A percentile compares a stretch with the other conserved stretches of the same genome.
These are phyloP conservation scores for Paecilomyces variotii DNA, from an alignment of 2,329 filamentous ascomycete species.

Conservation along the genomic window DNA sequence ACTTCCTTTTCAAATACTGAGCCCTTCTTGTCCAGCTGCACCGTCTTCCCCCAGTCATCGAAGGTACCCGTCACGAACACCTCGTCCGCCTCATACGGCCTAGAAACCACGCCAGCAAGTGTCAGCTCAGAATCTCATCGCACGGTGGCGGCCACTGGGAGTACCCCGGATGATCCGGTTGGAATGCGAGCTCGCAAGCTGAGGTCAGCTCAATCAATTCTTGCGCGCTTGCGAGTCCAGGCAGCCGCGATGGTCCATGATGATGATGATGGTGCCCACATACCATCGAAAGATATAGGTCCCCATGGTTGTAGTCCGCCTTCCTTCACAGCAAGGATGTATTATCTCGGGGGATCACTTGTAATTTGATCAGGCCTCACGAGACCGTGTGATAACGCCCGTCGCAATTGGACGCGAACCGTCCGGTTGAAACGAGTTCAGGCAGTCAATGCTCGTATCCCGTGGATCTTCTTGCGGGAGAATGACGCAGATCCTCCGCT, in stretches of 20 bases:
- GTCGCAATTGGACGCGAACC: not conserved
- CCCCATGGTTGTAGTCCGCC: conserved; percentile 16
- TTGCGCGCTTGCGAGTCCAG: not conserved
- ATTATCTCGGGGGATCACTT: not conserved
- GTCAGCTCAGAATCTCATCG: conserved; percentile 14
- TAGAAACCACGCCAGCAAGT: conserved; percentile 36
- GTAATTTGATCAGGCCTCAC: not conserved
- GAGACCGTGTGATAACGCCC: not conserved
- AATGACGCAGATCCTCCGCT: not conserved
- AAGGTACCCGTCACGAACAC: conserved; percentile 96
- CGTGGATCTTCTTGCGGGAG: not conserved
- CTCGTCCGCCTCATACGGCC: conserved; percentile 74
- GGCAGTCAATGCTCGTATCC: not conserved
- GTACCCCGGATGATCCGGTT: not conserved
- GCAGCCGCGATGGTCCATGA: not conserved
- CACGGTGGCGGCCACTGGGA: not conserved
- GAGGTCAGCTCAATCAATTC: not conserved
- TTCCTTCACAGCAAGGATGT: not conserved
- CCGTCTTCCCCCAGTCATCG: conserved; percentile 84
- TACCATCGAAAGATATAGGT: conserved; percentile 32
- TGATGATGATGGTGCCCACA: conserved; percentile 10
- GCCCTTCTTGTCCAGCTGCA: conserved; percentile 70
- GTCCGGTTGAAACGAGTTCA: not conserved
- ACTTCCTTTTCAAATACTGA: conserved; percentile 73
- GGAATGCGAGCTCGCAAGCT: not conserved